Base-by-base conservation (phyloP, 306 rosid genomes). In the Castanea crenata region DNA sequence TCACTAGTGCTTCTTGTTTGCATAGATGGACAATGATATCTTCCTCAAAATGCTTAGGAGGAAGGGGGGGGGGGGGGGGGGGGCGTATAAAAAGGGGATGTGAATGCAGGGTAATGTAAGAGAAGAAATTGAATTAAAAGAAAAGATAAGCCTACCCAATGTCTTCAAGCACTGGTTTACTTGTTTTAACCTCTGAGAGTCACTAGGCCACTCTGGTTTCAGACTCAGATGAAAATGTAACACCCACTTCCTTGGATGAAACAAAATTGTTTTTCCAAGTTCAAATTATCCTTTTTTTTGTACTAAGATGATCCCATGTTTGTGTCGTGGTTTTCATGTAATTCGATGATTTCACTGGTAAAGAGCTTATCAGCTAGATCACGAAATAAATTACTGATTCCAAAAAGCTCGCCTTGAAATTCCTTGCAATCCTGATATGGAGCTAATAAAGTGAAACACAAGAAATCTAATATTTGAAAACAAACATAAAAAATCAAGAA, bases 371-470 rank as follows among this genome's bases (percentile, higher is more conserved):
- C 93, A 32, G 97, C 92, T 78, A 91, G 87, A 82, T 92, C 97
- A 56, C 94, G 88, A 85, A 94, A 94, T 82, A 94, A 87, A 85
- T 94, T 94, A 90, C 90, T 85, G 73, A 92, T 90, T 75, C 98
- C 98, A 75, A 94, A 94, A 80, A 94, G 98, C 82, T 94, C 98
- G 29, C 98, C 98, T 81, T 88, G 87, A 86, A 91, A 94, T 86
- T 91, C 97, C 86, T 92, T 92, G 87, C 93, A 91, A 83, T 92
- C 97, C 97, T 94, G 89, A 65, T 85, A 73, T 71, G 75, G 49
- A 64, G 63, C 1, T 29, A 56, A 59, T 23, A 34, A 65, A 61
- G 71, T 69, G 46, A 71, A 35, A 62, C 15, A 32, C 49, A 34
- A 55, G 71, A 57, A 57, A 69, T 80, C 19, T 46, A 38, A 72